A percentile compares a stretch with the other conserved stretches of the same genome.
These are phyloP conservation scores for Chlorella vulgaris DNA, from an alignment of 139 green algal genomes.

Conservation along the genomic window DNA sequence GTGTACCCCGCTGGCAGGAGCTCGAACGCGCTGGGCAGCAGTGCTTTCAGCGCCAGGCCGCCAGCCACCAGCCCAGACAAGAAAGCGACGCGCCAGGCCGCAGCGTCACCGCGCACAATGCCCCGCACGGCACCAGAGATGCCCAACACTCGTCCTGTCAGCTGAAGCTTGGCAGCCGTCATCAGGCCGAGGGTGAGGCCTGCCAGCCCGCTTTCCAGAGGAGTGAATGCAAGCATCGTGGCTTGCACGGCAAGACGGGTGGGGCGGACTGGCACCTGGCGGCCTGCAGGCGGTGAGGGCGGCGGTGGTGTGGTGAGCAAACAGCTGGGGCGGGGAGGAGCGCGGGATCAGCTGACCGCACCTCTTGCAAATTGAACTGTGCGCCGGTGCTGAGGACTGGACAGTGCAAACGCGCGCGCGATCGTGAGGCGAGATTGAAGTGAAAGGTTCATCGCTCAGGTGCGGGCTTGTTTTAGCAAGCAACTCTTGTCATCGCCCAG, in stretches of 20 bases:
- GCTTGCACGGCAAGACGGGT: background rate
- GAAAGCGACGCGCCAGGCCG: slow-evolving; percentile 36
- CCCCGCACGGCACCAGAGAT: slow-evolving; percentile 36
- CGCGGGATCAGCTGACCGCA: too few relatives aligned
- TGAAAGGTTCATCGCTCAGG: too few relatives aligned
- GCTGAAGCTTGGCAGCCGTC: slow-evolving; percentile 2
- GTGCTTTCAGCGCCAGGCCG: slow-evolving; percentile 12
- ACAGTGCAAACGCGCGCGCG: too few relatives aligned
- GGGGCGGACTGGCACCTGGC: too few relatives aligned
- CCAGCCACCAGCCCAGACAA: slow-evolving; percentile 34
- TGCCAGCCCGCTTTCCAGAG: slow-evolving; percentile 10
- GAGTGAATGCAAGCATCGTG: background rate
- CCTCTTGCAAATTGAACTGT: too few relatives aligned
- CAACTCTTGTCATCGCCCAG: too few relatives aligned
- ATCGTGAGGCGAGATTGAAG: too few relatives aligned
- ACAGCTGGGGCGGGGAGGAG: too few relatives aligned
- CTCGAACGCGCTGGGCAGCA: slow-evolving; percentile 34
- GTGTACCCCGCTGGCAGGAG: slow-evolving; percentile 11
- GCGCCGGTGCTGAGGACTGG: too few relatives aligned
- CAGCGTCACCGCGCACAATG: slow-evolving; percentile 12
- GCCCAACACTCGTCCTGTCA: slow-evolving; percentile 5
- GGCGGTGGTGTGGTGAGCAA: too few relatives aligned
- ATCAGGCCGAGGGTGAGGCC: slow-evolving; percentile 18
- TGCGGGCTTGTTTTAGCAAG: too few relatives aligned
- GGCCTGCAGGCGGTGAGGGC: too few relatives aligned